phyloP scores from a whole-genome alignment of 352 stramenopile species.

The Albugo laibachii region DNA sequence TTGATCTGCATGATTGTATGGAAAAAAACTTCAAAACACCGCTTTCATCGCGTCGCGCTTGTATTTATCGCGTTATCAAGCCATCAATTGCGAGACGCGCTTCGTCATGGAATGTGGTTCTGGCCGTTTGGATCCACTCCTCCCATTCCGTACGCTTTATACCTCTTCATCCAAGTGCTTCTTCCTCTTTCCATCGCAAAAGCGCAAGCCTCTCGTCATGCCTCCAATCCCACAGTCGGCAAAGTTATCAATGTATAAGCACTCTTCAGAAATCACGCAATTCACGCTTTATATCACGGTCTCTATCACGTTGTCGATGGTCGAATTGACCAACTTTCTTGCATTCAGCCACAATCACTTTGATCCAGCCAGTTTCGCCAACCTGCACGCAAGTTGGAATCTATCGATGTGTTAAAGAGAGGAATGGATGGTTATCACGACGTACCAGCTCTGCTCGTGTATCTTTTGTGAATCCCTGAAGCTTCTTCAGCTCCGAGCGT shows the following conservation, averaged over 20 bases:
- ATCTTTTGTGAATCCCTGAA: constrained; percentile 37
- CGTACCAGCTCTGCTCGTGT: constrained; percentile 48
- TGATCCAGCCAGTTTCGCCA: constrained; percentile 65
- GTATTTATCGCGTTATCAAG: constrained; percentile 30
- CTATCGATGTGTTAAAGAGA: constrained; percentile 8
- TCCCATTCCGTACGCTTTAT: constrained; percentile 39
- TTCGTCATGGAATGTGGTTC: constrained; percentile 39
- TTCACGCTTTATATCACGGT: constrained; percentile 52
- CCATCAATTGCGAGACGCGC: constrained; percentile 49
- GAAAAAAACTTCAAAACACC: neutral
- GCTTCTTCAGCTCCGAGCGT: constrained; percentile 53
- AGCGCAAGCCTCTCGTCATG: too few species aligned
- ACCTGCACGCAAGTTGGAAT: constrained; percentile 55
- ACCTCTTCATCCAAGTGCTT: constrained; percentile 26
- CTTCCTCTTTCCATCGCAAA: constrained; percentile 10
- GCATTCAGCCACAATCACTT: constrained; percentile 55
- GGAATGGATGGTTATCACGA: too few species aligned
- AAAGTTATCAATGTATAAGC: neutral
- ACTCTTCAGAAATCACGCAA: constrained; percentile 27
- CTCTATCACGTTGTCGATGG: constrained; percentile 48
- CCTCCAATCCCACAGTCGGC: too few species aligned
- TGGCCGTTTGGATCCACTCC: constrained; percentile 48
- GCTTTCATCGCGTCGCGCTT: constrained; percentile 18
- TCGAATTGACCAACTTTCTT: constrained; percentile 44
- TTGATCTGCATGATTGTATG: constrained; percentile 17